Evolutionary conservation across 352 stramenopile genomes (phyloP), one percentile per base, ranked within the genome.

Genomic region (Phytophthora colocasiae): DNA sequence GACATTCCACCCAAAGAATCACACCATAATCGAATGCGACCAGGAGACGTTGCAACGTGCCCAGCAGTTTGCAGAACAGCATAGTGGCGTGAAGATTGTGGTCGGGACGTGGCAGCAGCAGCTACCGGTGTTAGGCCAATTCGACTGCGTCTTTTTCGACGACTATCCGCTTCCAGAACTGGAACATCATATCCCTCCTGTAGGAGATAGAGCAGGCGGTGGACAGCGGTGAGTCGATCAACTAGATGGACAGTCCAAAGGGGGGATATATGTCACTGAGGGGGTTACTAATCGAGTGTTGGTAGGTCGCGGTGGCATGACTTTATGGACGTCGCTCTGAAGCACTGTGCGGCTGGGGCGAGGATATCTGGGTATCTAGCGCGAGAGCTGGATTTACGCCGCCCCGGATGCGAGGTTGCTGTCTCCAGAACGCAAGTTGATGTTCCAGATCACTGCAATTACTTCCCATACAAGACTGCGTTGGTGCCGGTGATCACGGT

Each of bases 1-100:
- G 71, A 52, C 60, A 19, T 86, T 79, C 44, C 40, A 22, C 5
- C 88, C 89, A 11, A 61, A 49, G 40, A 72, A 43, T 9, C 87
- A 96, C 57, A 84, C 81, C 12, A 87, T 97, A 58, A 80, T 97
- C 40, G 89, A 97, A 63, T 95, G 87, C 57, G 89, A 95, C 58
- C 47, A 39, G 11, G 71, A 78, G 7, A 85, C 85, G 22, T 69
- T 97, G 24, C 45, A 66, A 32, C 73, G 75, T 4, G 66, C 83
- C 10, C 52, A 70, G 24, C 54, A 48, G 27, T 96, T 93, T 76
- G 80, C 80, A 34, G n/a, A 8, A n/a, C 22, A 26, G 0, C 54
- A 75, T 9, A 24, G 12, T 8, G 45, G 69, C 29, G 80, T 96
- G 11, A n/a, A 73, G 27, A 69, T 95, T 17, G 59, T 90, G 2